Percentiles rank a stretch among this genome's conserved stretches.
Evolutionary conservation across 768 basidiomycete species (phyloP).

Genomic region (Hypholoma sublateritium): DNA sequence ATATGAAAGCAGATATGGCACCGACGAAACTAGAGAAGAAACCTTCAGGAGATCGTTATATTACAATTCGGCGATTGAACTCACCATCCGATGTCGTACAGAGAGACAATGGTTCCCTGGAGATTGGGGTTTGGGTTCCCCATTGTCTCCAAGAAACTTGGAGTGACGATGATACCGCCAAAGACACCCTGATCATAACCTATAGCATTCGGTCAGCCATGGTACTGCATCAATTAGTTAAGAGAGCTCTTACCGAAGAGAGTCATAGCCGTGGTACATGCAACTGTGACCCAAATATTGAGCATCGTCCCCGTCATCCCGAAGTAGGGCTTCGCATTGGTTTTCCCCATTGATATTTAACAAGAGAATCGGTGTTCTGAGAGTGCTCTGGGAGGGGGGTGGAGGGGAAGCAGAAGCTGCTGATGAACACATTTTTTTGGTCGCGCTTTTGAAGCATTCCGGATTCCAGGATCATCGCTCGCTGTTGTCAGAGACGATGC

Average conservation of each 20-base stretch:
- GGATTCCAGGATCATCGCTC: no score
- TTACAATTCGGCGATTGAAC: background rate
- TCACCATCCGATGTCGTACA: conserved; percentile 51
- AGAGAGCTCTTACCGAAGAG: conserved; percentile 38
- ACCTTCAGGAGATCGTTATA: background rate
- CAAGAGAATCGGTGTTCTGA: no score
- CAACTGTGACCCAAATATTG: conserved; percentile 47
- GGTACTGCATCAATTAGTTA: background rate
- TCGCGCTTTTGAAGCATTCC: no score
- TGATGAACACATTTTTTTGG: no score
- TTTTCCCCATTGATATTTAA: background rate
- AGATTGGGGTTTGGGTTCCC: conserved; percentile 43
- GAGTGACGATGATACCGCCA: conserved; percentile 50
- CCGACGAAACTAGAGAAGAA: conserved; percentile 38
- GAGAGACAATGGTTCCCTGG: conserved; percentile 48
- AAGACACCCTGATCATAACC: conserved; percentile 55
- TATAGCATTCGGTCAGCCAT: conserved; percentile 7
- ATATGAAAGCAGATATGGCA: conserved; percentile 41
- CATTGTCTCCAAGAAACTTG: conserved; percentile 45
- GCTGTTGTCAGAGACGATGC: no score
- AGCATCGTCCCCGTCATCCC: conserved; percentile 44
- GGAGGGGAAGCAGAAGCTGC: no score
- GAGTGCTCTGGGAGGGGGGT: no score
- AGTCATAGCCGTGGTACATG: conserved; percentile 52
- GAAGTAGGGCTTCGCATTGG: conserved; percentile 30